Conservation (phyloP, 805 yeast genomes). For the Kodamaea kaohsiungensis region DNA sequence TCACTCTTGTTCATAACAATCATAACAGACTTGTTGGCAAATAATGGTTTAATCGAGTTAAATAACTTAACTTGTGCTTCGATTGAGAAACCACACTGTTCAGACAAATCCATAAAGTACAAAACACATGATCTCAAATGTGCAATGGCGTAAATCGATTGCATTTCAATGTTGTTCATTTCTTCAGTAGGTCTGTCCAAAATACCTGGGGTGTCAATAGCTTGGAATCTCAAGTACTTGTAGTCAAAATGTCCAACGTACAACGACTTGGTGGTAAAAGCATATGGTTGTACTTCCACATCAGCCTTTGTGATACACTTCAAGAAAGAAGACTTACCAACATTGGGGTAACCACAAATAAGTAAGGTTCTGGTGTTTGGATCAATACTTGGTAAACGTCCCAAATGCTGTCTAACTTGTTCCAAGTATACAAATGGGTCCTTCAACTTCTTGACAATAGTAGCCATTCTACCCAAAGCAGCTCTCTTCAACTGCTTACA, state of each 20-base stretch:
- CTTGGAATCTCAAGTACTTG: constrained; percentile 96
- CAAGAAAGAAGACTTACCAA: constrained; percentile 96
- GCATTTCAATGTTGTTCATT: constrained; percentile 99
- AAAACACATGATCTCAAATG: constrained; percentile 95
- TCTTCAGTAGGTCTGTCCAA: constrained; percentile 98
- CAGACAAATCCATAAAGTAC: constrained; percentile 97
- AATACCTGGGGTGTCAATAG: constrained; percentile 99
- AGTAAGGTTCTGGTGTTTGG: constrained; percentile 97
- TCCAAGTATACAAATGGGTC: constrained; percentile 92
- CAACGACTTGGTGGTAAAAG: constrained; percentile 96
- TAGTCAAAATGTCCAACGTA: constrained; percentile 99
- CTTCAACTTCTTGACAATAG: constrained; percentile 91
- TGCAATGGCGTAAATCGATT: constrained; percentile 97
- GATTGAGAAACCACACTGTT: constrained; percentile 97
- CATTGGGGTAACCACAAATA: constrained; percentile 99
- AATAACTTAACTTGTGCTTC: constrained; percentile 97
- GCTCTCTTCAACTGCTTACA: constrained; percentile 99
- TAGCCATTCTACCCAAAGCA: constrained; percentile 99
- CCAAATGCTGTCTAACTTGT: constrained; percentile 98
- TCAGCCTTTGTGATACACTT: constrained; percentile 95
- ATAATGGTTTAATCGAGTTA: constrained; percentile 95
- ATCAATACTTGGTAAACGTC: constrained; percentile 96
- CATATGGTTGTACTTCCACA: constrained; percentile 99
- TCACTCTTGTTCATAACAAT: constrained; percentile 96
- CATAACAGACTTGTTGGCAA: constrained; percentile 94